These are phyloP conservation scores for Mycoemilia scoparia DNA, from an alignment of 192 early-diverging fungal genomes.

Conservation along the genomic window DNA sequence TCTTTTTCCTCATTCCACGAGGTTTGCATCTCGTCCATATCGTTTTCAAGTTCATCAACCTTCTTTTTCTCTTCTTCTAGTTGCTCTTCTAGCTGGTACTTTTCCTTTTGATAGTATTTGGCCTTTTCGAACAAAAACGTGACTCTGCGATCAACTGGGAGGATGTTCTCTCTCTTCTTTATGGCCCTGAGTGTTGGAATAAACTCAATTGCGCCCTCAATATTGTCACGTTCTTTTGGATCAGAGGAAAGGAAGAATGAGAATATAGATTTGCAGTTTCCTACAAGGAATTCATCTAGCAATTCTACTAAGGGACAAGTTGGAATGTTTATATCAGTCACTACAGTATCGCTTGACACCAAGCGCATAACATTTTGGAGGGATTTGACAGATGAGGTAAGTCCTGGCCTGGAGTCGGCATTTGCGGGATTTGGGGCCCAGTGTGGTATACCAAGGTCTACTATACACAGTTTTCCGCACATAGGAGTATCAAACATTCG, in stretches of 20 bases:
- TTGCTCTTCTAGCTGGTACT: slow-evolving; percentile 26
- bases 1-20: slow-evolving; percentile 25
- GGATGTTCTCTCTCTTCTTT: slow-evolving; percentile 16
- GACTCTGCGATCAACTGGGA: slow-evolving; percentile 21
- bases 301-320: slow-evolving; percentile 12
- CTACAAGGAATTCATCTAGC: slow-evolving; percentile 18
- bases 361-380: slow-evolving; percentile 17
- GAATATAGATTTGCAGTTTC: slow-evolving; percentile 26
- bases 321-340: slow-evolving; percentile 14
- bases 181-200: slow-evolving; percentile 17
- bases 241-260: slow-evolving; percentile 17
- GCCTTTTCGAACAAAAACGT: slow-evolving; percentile 30
- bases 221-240: slow-evolving; percentile 3
- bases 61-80: slow-evolving; percentile 11
- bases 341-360: slow-evolving; percentile 14
- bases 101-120: slow-evolving; percentile 28
- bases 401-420: background rate
- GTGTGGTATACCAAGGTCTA: slow-evolving; percentile 15
- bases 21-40: slow-evolving; percentile 26
- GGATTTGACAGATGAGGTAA: slow-evolving; percentile 18
- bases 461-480: slow-evolving; percentile 21
- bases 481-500: slow-evolving; percentile 16
- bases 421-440: slow-evolving; percentile 5
- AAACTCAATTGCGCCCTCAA: slow-evolving; percentile 7
- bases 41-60: slow-evolving; percentile 21